A percentile compares a stretch with the other conserved stretches of the same genome.
Conservation (phyloP, 2,329 filamentous ascomycete species). For the Pyrenochaeta sp. region DNA sequence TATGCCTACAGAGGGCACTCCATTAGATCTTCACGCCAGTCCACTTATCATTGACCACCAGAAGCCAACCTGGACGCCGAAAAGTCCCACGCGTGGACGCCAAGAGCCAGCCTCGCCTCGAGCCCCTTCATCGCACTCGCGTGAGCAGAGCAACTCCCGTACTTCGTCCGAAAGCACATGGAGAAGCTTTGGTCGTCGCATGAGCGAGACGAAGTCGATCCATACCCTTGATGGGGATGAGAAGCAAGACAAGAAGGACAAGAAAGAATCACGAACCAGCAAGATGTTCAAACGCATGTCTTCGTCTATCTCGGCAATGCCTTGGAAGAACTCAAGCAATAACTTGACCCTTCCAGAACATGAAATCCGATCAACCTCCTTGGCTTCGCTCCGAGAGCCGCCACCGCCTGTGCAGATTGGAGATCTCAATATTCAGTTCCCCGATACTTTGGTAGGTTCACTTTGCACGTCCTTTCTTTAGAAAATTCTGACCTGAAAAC, state of each 20-base stretch:
- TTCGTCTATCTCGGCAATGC: slow-evolving; percentile 61
- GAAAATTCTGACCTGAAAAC: slow-evolving; percentile 9
- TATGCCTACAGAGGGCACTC: slow-evolving; percentile 59
- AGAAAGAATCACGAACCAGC: slow-evolving; percentile 65
- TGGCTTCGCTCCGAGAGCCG: slow-evolving; percentile 48
- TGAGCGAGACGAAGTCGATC: slow-evolving; percentile 45
- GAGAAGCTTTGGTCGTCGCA: slow-evolving; percentile 46
- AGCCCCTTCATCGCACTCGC: slow-evolving; percentile 39
- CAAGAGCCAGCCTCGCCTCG: slow-evolving; percentile 42
- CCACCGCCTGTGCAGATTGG: slow-evolving; percentile 74
- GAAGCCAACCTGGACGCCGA: slow-evolving; percentile 30
- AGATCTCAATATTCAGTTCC: slow-evolving; percentile 96
- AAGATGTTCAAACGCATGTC: slow-evolving; percentile 73
- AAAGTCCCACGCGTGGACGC: slow-evolving; percentile 36
- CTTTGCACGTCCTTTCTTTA: too few relatives aligned
- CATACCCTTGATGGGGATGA: slow-evolving; percentile 49
- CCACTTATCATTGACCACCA: slow-evolving; percentile 72
- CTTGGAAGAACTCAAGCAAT: slow-evolving; percentile 57
- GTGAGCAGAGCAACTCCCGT: slow-evolving; percentile 40
- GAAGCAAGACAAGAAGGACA: slow-evolving; percentile 54
- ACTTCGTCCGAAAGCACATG: slow-evolving; percentile 51
- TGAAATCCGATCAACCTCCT: slow-evolving; percentile 31
- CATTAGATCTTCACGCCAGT: slow-evolving; percentile 61
- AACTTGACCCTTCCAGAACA: slow-evolving; percentile 51
- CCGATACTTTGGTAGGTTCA: slow-evolving; percentile 74